Evolutionary conservation across 2,329 filamentous ascomycete genomes (phyloP).

Genomic region (Paraphaeosphaeria minitans): DNA sequence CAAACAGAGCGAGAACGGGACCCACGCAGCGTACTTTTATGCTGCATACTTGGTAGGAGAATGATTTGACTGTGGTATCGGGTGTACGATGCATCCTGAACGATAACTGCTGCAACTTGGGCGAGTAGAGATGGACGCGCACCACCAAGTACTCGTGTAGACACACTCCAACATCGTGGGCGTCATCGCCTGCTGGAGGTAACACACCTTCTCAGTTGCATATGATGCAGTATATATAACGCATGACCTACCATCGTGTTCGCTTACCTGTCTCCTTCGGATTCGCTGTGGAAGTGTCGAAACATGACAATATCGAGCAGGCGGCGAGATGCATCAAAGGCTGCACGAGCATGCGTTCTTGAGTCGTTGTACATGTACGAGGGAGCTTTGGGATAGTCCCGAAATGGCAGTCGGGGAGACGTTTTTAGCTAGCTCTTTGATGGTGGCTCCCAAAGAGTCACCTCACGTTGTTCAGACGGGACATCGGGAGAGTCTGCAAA

Average conservation of each 20-base stretch:
- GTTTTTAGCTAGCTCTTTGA: neutral
- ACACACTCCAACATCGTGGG: no score
- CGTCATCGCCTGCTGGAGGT: no score
- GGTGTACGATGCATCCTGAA: neutral
- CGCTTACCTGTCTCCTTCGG: neutral
- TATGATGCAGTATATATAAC: neutral
- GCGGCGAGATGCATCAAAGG: neutral
- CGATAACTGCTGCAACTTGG: neutral
- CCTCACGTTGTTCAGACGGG: neutral
- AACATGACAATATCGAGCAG: no score
- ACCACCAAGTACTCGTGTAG: neutral
- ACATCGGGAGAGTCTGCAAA: neutral
- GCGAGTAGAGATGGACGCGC: neutral
- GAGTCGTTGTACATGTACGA: neutral
- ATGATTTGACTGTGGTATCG: neutral
- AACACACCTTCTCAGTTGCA: no score
- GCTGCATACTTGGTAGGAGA: neutral
- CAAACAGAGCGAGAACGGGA: neutral
- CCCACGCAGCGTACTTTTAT: neutral
- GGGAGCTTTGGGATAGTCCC: neutral
- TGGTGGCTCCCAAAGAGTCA: neutral
- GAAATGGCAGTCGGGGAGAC: neutral
- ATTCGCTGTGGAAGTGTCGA: neutral
- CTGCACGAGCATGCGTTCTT: neutral
- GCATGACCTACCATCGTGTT: neutral